phyloP scores from a whole-genome alignment of 2,329 filamentous ascomycete species.

The Talaromyces sp. region DNA sequence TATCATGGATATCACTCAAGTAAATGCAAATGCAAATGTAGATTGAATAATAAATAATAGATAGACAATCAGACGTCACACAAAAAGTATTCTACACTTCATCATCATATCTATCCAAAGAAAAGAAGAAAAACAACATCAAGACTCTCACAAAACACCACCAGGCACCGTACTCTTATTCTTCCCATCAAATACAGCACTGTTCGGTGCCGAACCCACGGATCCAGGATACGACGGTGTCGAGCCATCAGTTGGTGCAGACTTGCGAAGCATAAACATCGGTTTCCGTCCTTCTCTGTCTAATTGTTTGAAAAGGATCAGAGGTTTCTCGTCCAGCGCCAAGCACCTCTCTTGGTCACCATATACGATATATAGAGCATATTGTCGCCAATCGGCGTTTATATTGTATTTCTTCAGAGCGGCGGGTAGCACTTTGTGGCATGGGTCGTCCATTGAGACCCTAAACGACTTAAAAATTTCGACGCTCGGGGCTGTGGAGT shows the following conservation, averaged over 20 bases:
- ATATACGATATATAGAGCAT: constrained; percentile 96
- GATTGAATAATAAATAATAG: constrained; percentile 4
- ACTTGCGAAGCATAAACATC: constrained; percentile 92
- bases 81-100: not conserved
- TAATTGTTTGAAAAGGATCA: constrained; percentile 95
- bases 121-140: not conserved
- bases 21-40: not conserved
- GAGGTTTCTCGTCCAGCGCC: constrained; percentile 84
- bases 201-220: constrained; percentile 13
- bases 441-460: constrained; percentile 96
- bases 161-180: constrained; percentile 16
- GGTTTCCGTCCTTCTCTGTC: constrained; percentile 97
- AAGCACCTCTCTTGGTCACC: constrained; percentile 96
- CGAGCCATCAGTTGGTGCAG: constrained; percentile 52
- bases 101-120: not conserved
- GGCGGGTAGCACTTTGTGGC: constrained; percentile 92
- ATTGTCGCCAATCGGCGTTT: constrained; percentile 94
- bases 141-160: constrained; percentile 15
- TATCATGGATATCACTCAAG: not conserved
- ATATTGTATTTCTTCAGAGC: constrained; percentile 98
- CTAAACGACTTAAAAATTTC: constrained; percentile 99
- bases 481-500: constrained; percentile 51
- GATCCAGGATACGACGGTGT: constrained; percentile 17
- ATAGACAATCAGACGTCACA: not conserved
- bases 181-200: constrained; percentile 19